These are phyloP conservation scores for Prunus padus DNA, from an alignment of 306 rosid genomes.

Conservation along the genomic window DNA sequence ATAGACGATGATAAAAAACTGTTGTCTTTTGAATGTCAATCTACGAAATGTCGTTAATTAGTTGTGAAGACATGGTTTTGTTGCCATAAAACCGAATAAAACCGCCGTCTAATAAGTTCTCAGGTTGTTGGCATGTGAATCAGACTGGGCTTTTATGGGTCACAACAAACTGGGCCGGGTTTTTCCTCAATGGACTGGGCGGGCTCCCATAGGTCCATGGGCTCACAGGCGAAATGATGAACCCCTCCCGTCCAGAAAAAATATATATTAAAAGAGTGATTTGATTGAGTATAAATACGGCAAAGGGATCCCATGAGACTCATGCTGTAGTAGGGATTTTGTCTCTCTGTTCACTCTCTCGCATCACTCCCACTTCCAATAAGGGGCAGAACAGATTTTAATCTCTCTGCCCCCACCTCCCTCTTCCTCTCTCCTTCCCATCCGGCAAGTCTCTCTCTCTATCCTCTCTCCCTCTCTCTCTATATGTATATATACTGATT, in stretches of 20 bases:
- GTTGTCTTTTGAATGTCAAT: no score
- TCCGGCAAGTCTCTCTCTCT: conserved; percentile 8
- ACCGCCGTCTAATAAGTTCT: no score
- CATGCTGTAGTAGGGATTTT: conserved; percentile 37
- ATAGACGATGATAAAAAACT: no score
- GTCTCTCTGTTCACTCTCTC: conserved; percentile 2
- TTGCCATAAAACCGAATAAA: no score
- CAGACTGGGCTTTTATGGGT: no score
- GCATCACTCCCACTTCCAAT: background rate
- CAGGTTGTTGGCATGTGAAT: no score
- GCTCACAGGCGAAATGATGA: no score
- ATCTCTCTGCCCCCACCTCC: conserved; percentile 29
- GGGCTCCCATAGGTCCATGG: no score
- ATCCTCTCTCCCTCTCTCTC: background rate
- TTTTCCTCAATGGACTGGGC: no score
- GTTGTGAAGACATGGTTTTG: no score
- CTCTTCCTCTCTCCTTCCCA: conserved; percentile 1
- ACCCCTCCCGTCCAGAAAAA: background rate
- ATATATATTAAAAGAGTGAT: background rate
- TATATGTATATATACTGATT: background rate
- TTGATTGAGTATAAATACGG: conserved; percentile 16
- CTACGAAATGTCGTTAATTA: no score
- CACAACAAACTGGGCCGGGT: no score
- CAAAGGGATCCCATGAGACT: conserved; percentile 15
- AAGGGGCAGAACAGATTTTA: conserved; percentile 27